A percentile compares a stretch with the other conserved stretches of the same genome.
Evolutionary conservation across 169 alveolate species (phyloP).

Genomic region (Miamiensis avidus): DNA sequence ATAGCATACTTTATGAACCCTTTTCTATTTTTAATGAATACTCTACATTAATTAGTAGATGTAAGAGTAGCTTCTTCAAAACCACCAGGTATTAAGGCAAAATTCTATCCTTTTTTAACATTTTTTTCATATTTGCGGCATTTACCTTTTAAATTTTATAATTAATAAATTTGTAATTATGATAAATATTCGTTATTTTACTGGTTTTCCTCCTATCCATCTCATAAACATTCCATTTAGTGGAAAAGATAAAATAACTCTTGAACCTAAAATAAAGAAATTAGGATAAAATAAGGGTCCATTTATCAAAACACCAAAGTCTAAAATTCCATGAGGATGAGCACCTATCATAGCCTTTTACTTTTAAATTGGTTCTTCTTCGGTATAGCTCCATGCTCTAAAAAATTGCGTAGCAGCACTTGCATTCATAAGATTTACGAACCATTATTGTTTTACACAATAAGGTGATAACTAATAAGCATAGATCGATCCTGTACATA

Average conservation of each 20-base stretch:
- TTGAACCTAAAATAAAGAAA: constrained; percentile 12
- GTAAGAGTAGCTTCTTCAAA: constrained; percentile 47
- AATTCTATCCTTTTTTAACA: constrained; percentile 19
- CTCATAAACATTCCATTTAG: constrained; percentile 16
- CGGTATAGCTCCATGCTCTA: no score
- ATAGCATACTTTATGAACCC: constrained; percentile 46
- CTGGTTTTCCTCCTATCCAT: constrained; percentile 30
- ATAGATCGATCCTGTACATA: no score
- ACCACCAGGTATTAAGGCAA: constrained; percentile 36
- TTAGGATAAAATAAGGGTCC: constrained; percentile 21
- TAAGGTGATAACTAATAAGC: no score
- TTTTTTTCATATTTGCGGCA: constrained; percentile 26
- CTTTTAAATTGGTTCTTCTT: no score
- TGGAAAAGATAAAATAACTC: constrained; percentile 33
- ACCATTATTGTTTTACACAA: no score
- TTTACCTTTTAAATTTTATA: constrained; percentile 7
- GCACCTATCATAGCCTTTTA: no score
- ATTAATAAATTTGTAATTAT: background rate
- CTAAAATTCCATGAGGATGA: constrained; percentile 42
- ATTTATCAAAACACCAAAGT: constrained; percentile 16
- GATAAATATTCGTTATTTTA: background rate
- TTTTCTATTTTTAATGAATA: constrained; percentile 36
- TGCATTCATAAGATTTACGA: no score
- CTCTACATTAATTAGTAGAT: constrained; percentile 17
- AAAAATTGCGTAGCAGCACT: no score